phyloP scores from a whole-genome alignment of 352 stramenopile species.

The Peronospora destructor region DNA sequence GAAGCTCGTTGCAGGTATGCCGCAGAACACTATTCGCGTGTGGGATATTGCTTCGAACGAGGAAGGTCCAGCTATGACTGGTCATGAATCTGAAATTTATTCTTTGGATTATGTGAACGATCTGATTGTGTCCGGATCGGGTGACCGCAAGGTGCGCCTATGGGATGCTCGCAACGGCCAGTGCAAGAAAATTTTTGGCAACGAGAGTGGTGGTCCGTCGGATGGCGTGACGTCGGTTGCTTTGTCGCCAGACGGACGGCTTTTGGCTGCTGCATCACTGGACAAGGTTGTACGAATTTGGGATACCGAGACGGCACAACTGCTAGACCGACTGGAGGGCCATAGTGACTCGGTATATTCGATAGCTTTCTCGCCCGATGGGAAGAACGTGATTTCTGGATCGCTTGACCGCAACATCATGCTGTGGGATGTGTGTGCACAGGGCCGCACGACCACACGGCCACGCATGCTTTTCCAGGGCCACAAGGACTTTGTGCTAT shows the following conservation, averaged over 20 bases:
- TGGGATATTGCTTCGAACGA: constrained; percentile 86
- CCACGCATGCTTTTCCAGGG: constrained; percentile 85
- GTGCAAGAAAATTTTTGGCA: constrained; percentile 83
- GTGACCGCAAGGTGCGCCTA: constrained; percentile 74
- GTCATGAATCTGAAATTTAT: constrained; percentile 84
- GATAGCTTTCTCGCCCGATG: constrained; percentile 81
- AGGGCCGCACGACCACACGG: constrained; percentile 69
- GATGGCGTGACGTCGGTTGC: constrained; percentile 80
- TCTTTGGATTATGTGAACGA: constrained; percentile 83
- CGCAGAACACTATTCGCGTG: constrained; percentile 81
- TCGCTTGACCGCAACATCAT: constrained; percentile 84
- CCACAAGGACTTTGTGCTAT: constrained; percentile 85
- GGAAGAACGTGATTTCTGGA: constrained; percentile 83
- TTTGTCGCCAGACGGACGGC: constrained; percentile 65
- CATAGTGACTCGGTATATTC: constrained; percentile 86
- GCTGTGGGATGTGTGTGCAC: constrained; percentile 78
- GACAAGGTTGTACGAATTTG: constrained; percentile 85
- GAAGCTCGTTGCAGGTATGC: constrained; percentile 83
- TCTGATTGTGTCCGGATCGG: constrained; percentile 81
- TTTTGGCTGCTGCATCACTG: constrained; percentile 70
- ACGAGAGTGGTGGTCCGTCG: constrained; percentile 66
- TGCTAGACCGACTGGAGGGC: constrained; percentile 75
- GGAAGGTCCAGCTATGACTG: constrained; percentile 71
- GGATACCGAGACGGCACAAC: constrained; percentile 74
- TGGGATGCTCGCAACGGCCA: constrained; percentile 77